These are phyloP conservation scores for Plasmodiophora brassicae DNA, from an alignment of 208 protist species.

Conservation along the genomic window DNA sequence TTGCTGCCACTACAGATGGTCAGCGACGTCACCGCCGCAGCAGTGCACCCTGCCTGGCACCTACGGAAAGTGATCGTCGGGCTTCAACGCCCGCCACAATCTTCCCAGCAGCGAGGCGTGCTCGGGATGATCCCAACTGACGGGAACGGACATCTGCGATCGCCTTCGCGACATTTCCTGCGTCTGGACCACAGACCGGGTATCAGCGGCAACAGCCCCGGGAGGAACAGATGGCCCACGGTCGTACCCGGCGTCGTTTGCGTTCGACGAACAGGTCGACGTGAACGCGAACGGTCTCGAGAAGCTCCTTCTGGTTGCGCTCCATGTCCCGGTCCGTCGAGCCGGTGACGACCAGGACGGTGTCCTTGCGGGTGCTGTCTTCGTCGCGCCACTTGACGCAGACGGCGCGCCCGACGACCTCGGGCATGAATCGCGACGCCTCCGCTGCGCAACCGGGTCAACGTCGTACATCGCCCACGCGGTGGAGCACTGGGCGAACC, in stretches of 20 bases:
- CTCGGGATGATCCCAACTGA: neutral
- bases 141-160: slow-evolving; percentile 10
- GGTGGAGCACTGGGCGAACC: neutral
- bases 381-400: neutral
- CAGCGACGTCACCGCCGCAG: neutral
- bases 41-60: neutral
- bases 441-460: neutral
- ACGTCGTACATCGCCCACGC: neutral
- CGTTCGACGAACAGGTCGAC: neutral
- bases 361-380: neutral
- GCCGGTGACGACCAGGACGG: neutral
- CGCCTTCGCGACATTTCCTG: neutral
- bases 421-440: neutral
- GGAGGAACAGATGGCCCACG: too few species aligned
- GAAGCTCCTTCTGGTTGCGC: neutral
- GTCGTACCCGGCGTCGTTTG: neutral
- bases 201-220: neutral
- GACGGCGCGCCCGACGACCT: neutral
- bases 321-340: neutral
- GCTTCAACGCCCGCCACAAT: neutral
- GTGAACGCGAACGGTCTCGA: neutral
- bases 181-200: neutral
- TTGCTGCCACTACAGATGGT: neutral
- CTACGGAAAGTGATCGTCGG: neutral
- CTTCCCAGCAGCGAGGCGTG: neutral